Evolutionary conservation across 805 yeast species (phyloP), one percentile per base, ranked within the genome.

Genomic region (Saturnispora hagleri): DNA sequence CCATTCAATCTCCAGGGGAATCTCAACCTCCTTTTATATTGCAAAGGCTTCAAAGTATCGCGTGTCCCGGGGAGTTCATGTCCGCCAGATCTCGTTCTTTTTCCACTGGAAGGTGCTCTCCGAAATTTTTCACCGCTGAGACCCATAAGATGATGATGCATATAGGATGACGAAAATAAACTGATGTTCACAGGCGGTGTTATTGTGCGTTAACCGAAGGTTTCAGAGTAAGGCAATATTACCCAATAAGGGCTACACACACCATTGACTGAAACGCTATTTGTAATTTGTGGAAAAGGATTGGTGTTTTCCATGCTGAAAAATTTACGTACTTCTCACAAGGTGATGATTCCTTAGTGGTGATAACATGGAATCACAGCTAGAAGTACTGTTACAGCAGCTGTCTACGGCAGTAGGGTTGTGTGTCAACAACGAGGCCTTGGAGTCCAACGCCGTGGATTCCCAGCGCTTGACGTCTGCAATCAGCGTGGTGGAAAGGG

Each of bases 21-120:
- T 45, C 20, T 35, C 18, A 7, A 20, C 24, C 31, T 24, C 44
- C 31, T 45, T 45, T 45, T 45, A 45, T 45, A 45, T 24, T 34
- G 24, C 27, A 31, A 9, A 33, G 15, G 20, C 24, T 8, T 18
- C 15, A 8, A 18, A 38, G 42, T 38, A 46, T 46, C 42, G 49
- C 43, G 49, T 47, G 49, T 38, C 40, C 49, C 47, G 47, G 47
- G 47, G 38, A 45, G 22, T 45, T 33, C 47, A 33, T 31, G 33
- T 45, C 47, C 36, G 38, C 36, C 17, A n/a, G 17, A 15, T 41
- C 28, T 41, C 26, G 31, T 41, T 41, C 22, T 45, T 45, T 33
- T 27, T 17, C 13, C 26, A 24, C 47, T 43, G 46, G 46, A 43
- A 43, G 42, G 42, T 38, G 42, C 42, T 38, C 42, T 38, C 42